Base-by-base conservation (phyloP, 345 rosid species). In the Triadica sebifera region DNA sequence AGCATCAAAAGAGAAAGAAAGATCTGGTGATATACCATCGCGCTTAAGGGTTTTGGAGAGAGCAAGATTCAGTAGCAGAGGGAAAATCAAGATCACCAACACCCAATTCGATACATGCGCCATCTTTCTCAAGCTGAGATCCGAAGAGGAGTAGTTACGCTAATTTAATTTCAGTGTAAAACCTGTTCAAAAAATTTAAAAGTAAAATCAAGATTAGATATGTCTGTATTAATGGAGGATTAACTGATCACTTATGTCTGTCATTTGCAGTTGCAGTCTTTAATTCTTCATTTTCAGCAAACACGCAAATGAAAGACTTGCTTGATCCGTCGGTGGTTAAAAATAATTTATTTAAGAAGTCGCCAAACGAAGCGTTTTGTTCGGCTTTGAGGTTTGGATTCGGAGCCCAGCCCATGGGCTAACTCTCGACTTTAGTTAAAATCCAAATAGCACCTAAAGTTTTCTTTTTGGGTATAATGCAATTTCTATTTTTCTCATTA, bases 21-120 rank as follows among this genome's bases (percentile, higher is more conserved):
- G 72, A 74, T 75, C 49, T 22, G 52, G n/a, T 7, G 57, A 66
- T 15, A 16, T 60, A 81, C 79, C 74, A 68, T 78, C 81, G 59
- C 93, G 89, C 73, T 86, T 85, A 34, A 89, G 90, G 77, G 92
- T 89, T 78, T 91, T 89, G 73, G 86, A 74, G 82, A 64, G 16
- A 57, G 82, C 81, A 51, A 76, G 55, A 46, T 76, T 59, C 73
- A 82, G 75, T 10, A 84, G 71, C 65, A 87, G 76, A 57, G 65
- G 65, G 74, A 78, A 71, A 49, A 81, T 13, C 79, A 83, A 65
- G 75, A 87, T 62, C 13, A 74, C 20, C 56, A 69, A 45, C 38
- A 74, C 47, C 16, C 72, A 57, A 47, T 39, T 19, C 6, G 61
- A 46, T 8, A 38, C 6, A 70, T 76, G 76, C 74, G 61, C 73